A percentile compares a stretch with the other conserved stretches of the same genome.
phyloP scores from a whole-genome alignment of 2,329 filamentous ascomycete genomes.

The Exophiala oligosperma region DNA sequence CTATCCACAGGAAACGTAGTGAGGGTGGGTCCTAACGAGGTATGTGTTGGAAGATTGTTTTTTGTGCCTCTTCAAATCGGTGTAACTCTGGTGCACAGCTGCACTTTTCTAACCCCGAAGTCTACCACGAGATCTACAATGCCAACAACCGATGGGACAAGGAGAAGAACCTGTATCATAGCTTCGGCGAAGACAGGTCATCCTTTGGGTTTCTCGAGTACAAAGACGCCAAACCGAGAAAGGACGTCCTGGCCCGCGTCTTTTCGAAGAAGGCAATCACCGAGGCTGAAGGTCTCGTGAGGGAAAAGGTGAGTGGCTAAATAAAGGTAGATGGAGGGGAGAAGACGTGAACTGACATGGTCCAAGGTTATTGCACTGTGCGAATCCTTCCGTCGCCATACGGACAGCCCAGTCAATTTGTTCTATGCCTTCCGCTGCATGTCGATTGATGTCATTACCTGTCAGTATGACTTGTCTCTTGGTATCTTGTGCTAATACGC shows the following conservation, averaged over 20 bases:
- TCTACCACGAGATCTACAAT: conserved; percentile 30
- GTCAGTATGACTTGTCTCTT: neutral
- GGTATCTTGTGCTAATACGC: neutral
- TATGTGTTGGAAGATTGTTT: too few relatives aligned
- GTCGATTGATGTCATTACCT: conserved; percentile 30
- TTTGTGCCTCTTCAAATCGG: too few relatives aligned
- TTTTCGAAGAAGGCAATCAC: conserved; percentile 26
- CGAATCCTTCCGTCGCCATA: conserved; percentile 17
- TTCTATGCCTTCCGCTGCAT: conserved; percentile 27
- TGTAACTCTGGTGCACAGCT: conserved; percentile 14
- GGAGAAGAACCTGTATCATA: conserved; percentile 27
- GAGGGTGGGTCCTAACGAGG: too few relatives aligned
- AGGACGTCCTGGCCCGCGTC: conserved; percentile 22
- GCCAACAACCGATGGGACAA: conserved; percentile 28
- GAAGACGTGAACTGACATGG: neutral
- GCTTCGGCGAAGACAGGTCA: conserved; percentile 29
- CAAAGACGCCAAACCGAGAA: conserved; percentile 28
- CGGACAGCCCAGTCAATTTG: conserved; percentile 13
- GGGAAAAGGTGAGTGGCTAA: neutral
- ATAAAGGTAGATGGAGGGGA: too few relatives aligned
- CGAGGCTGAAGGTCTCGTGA: conserved; percentile 24
- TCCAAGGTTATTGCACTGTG: conserved; percentile 18
- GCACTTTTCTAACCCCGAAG: conserved; percentile 25
- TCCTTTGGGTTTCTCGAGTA: conserved; percentile 25
- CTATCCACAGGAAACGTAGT: too few relatives aligned